A percentile compares a stretch with the other conserved stretches of the same genome.
Evolutionary conservation across 2,329 filamentous ascomycete genomes (phyloP).

Genomic region (Cordyceps cicadae): DNA sequence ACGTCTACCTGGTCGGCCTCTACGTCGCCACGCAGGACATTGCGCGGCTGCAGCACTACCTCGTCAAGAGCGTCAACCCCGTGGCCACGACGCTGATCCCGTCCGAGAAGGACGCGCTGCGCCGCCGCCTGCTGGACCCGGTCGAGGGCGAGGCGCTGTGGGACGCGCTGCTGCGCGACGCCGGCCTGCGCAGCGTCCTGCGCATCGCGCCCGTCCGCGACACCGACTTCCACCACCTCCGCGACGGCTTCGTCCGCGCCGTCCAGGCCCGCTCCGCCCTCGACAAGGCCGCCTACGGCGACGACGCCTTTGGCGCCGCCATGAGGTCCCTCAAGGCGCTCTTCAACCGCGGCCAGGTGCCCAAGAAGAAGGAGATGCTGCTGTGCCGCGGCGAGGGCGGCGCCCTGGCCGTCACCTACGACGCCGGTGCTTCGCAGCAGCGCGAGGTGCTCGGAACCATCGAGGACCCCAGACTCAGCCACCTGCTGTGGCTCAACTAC

Average conservation of each 20-base stretch:
- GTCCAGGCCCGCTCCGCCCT: conserved; percentile 65
- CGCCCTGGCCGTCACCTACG: conserved; percentile 58
- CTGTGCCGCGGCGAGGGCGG: conserved; percentile 61
- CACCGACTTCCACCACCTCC: conserved; percentile 87
- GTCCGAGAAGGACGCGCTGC: conserved; percentile 68
- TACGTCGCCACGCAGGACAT: conserved; percentile 84
- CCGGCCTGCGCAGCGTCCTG: conserved; percentile 66
- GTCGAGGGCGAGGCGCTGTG: conserved; percentile 63
- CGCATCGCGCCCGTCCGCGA: conserved; percentile 84
- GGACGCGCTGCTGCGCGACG: conserved; percentile 58
- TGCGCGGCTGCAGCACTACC: conserved; percentile 64
- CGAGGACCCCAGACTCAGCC: conserved; percentile 68
- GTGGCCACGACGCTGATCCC: conserved; percentile 76
- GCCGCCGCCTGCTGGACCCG: conserved; percentile 60
- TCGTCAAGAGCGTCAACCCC: conserved; percentile 68
- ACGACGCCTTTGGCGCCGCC: conserved; percentile 67
- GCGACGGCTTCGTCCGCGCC: conserved; percentile 83
- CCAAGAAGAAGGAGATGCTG: conserved; percentile 71
- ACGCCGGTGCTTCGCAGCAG: conserved; percentile 41
- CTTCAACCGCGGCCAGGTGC: conserved; percentile 74
- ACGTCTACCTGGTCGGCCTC: conserved; percentile 90
- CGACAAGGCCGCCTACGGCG: conserved; percentile 46
- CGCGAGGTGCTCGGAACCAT: conserved; percentile 60
- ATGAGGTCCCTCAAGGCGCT: conserved; percentile 71
- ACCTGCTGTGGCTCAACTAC: conserved; percentile 84